Evolutionary conservation across 2,329 filamentous ascomycete genomes (phyloP).

Genomic region (Fusarium veterinarium): DNA sequence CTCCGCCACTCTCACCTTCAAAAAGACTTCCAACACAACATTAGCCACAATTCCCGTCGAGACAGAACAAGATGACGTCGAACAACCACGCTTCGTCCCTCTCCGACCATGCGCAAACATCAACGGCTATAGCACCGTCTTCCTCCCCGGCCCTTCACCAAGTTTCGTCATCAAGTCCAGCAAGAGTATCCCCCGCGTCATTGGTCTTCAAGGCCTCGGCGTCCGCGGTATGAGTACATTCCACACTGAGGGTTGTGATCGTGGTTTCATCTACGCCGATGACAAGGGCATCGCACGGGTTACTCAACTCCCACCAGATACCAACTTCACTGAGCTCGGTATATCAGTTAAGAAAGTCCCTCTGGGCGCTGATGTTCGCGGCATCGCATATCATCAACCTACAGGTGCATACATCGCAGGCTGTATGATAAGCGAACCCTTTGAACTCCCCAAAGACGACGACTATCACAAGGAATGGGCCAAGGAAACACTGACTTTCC

Average conservation of each 20-base stretch:
- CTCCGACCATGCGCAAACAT: slow-evolving; percentile 72
- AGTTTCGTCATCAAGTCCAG: slow-evolving; percentile 86
- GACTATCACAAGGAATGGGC: slow-evolving; percentile 85
- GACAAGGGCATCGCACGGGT: slow-evolving; percentile 77
- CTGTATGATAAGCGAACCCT: slow-evolving; percentile 74
- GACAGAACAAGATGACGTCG: slow-evolving; percentile 62
- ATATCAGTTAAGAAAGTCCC: slow-evolving; percentile 79
- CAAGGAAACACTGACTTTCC: slow-evolving; percentile 72
- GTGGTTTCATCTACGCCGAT: slow-evolving; percentile 87
- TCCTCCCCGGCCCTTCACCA: slow-evolving; percentile 82
- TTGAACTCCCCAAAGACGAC: slow-evolving; percentile 87
- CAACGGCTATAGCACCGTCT: slow-evolving; percentile 83
- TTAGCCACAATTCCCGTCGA: slow-evolving; percentile 69
- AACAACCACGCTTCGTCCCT: slow-evolving; percentile 61
- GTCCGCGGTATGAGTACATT: slow-evolving; percentile 80
- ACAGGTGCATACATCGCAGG: slow-evolving; percentile 81
- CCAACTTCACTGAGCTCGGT: slow-evolving; percentile 78
- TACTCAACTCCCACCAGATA: slow-evolving; percentile 74
- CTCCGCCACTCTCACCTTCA: slow-evolving; percentile 74
- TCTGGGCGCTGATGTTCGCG: slow-evolving; percentile 76
- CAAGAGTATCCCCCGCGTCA: slow-evolving; percentile 78
- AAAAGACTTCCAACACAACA: slow-evolving; percentile 77
- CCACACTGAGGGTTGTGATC: slow-evolving; percentile 80
- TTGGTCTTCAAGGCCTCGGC: slow-evolving; percentile 76
- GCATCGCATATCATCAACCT: slow-evolving; percentile 80